Evolutionary conservation across 2,329 filamentous ascomycete species (phyloP).

Genomic region (Verticillium albo-atrum): DNA sequence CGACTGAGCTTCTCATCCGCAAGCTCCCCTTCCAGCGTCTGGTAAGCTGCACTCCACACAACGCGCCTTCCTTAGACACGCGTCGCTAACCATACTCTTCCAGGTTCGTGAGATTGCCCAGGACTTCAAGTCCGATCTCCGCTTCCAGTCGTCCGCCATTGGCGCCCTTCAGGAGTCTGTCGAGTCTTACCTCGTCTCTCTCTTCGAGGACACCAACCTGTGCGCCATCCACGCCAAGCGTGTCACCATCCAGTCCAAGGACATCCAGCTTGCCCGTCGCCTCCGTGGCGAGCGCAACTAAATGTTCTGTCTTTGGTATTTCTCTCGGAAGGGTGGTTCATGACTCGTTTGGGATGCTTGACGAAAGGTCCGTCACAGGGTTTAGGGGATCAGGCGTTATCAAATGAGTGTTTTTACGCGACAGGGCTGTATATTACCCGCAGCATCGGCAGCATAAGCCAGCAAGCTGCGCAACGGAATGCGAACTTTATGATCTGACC

Average conservation of each 20-base stretch:
- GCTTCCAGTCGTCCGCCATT: conserved; percentile 98
- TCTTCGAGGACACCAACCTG: conserved; percentile 97
- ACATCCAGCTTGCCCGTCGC: conserved; percentile 93
- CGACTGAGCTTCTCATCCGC: conserved; percentile 83
- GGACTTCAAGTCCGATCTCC: conserved; percentile 91
- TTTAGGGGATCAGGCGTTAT: conserved; percentile 42
- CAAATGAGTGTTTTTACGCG: conserved; percentile 34
- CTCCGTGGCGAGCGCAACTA: conserved; percentile 92
- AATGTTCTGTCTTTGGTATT: conserved; percentile 26
- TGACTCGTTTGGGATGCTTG: conserved; percentile 36
- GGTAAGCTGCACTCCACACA: conserved; percentile 39
- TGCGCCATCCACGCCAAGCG: conserved; percentile 99
- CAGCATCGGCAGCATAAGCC: conserved; percentile 17
- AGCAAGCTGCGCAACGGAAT: conserved; percentile 16
- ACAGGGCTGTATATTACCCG: conserved; percentile 39
- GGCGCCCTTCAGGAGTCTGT: conserved; percentile 97
- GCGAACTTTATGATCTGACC: neutral
- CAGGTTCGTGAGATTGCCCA: conserved; percentile 89
- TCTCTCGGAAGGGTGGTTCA: conserved; percentile 29
- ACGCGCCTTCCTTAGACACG: neutral
- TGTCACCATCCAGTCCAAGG: conserved; percentile 96
- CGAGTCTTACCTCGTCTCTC: conserved; percentile 96
- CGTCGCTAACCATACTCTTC: conserved; percentile 7
- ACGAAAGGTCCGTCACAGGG: conserved; percentile 24
- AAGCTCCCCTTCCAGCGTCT: conserved; percentile 98